Evolutionary conservation across 129 eudicot species (phyloP).

Genomic region (Flaveria sonorensis): DNA sequence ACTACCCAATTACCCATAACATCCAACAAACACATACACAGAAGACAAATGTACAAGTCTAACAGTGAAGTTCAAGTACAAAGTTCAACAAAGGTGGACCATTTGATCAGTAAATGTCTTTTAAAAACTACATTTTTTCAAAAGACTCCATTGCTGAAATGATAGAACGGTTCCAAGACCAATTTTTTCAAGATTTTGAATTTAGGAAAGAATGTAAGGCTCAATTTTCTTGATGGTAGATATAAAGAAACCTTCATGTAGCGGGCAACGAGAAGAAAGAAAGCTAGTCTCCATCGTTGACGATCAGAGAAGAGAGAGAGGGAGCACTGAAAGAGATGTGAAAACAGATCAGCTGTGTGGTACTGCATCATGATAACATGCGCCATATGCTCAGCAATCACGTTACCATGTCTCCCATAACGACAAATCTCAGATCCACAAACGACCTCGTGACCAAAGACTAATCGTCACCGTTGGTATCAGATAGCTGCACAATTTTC

Average conservation of each 20-base stretch:
- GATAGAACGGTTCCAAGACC: neutral
- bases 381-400: slow-evolving; percentile 45
- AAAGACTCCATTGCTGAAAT: neutral
- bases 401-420: slow-evolving; percentile 35
- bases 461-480: slow-evolving; percentile 11
- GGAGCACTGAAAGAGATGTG: slow-evolving; percentile 25
- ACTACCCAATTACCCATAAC: too few relatives aligned
- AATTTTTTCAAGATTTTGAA: neutral
- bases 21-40: too few relatives aligned
- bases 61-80: neutral
- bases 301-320: slow-evolving; percentile 16
- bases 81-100: neutral
- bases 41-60: too few relatives aligned
- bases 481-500: too few relatives aligned
- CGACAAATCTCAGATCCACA: slow-evolving; percentile 33
- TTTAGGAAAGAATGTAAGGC: slow-evolving; percentile 9
- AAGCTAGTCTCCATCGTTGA: slow-evolving; percentile 25
- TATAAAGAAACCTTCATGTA: slow-evolving; percentile 24
- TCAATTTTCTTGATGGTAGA: slow-evolving; percentile 9
- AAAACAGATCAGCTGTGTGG: slow-evolving; percentile 24
- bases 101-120: neutral
- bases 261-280: slow-evolving; percentile 24
- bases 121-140: neutral
- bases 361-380: slow-evolving; percentile 38
- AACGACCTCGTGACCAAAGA: slow-evolving; percentile 22